A percentile compares a stretch with the other conserved stretches of the same genome.
Evolutionary conservation across 495 filamentous ascomycete species (phyloP).

Genomic region (Melanomma pulvis-pyrius): DNA sequence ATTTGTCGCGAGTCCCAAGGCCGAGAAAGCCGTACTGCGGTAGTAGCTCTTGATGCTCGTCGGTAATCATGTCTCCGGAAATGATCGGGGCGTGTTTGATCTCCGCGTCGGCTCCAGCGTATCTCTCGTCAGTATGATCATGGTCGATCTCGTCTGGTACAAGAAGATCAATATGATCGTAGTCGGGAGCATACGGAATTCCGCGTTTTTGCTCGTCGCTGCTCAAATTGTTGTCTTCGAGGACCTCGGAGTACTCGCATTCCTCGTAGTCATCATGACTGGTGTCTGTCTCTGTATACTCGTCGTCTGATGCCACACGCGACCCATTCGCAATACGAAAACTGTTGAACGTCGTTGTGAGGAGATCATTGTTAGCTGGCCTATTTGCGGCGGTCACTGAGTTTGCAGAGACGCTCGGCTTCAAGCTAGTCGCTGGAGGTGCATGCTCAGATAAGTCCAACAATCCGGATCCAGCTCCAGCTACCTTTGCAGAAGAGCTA

Average conservation of each 20-base stretch:
- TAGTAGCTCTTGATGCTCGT: background rate
- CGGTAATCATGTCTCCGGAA: slow-evolving; percentile 1
- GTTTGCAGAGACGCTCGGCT: background rate
- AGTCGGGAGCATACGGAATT: background rate
- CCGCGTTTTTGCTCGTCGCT: background rate
- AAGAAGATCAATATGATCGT: slow-evolving; percentile 5
- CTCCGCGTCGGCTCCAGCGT: background rate
- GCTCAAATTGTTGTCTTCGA: background rate
- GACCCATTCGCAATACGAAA: background rate
- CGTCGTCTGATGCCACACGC: background rate
- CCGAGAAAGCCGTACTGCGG: slow-evolving; percentile 24
- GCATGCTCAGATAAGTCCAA: background rate
- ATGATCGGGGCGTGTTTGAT: slow-evolving; percentile 19
- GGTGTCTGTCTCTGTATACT: background rate
- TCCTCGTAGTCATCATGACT: background rate
- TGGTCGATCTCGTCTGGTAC: background rate
- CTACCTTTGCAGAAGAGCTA: background rate
- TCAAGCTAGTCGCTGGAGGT: background rate
- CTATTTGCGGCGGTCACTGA: too few relatives aligned
- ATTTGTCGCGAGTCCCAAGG: background rate
- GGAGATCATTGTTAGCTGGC: background rate
- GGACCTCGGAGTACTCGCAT: background rate
- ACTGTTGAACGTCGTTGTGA: background rate
- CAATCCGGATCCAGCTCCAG: background rate
- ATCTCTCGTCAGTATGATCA: background rate